Conservation (phyloP, 345 rosid genomes). For the Lepidium didymum region DNA sequence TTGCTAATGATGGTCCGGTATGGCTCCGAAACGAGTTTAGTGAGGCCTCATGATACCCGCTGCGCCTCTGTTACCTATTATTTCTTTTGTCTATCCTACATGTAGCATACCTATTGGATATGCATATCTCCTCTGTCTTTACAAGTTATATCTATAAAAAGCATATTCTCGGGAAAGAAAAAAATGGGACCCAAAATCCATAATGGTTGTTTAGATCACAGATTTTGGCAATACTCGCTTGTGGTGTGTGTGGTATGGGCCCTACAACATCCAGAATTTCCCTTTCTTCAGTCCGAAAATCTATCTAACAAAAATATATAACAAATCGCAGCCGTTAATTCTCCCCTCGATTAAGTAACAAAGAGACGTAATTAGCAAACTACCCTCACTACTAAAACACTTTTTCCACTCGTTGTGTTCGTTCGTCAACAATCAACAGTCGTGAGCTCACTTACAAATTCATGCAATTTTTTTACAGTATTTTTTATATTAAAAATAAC, state of each 20-base stretch:
- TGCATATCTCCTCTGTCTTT: too few species aligned
- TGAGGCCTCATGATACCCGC: too few species aligned
- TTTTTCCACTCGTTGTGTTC: not conserved
- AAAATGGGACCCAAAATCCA: too few species aligned
- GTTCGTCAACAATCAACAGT: not conserved
- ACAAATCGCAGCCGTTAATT: conserved; percentile 13
- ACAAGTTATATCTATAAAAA: too few species aligned
- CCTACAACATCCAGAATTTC: not conserved
- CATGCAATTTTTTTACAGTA: conserved; percentile 5
- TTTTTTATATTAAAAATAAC: not conserved
- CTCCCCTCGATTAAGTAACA: not conserved
- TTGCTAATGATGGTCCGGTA: too few species aligned
- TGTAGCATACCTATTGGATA: too few species aligned
- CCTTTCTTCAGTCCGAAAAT: conserved; percentile 1
- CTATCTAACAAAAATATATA: not conserved
- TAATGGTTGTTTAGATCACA: too few species aligned
- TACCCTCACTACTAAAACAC: not conserved
- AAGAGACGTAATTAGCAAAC: not conserved
- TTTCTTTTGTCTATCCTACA: too few species aligned
- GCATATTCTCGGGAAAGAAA: too few species aligned
- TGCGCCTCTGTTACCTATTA: too few species aligned
- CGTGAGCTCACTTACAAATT: not conserved
- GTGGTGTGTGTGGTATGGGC: too few species aligned
- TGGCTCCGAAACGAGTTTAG: too few species aligned
- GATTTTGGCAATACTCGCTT: not conserved